Conservation (phyloP, 176 grass and related monocot genomes). For the Ensete ventricosum region DNA sequence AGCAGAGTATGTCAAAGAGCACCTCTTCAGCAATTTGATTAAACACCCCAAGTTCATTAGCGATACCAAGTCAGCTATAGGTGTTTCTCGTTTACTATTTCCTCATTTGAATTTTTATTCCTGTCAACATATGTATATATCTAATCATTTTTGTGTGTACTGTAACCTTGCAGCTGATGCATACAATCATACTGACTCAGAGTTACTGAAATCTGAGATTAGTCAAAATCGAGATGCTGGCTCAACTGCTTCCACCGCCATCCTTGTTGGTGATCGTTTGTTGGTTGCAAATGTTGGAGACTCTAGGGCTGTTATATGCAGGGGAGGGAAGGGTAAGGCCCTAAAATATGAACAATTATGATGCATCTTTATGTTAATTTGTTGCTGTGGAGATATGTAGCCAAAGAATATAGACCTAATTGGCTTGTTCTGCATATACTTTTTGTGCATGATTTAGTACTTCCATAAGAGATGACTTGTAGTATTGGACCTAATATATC, state of each 20-base stretch:
- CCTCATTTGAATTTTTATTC: not conserved
- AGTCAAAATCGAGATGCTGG: conserved; percentile 63
- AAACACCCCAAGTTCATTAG: conserved; percentile 72
- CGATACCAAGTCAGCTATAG: conserved; percentile 81
- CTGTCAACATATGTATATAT: not conserved
- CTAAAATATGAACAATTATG: not conserved
- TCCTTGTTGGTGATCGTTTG: conserved; percentile 70
- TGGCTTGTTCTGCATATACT: no score
- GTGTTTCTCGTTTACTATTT: conserved; percentile 15
- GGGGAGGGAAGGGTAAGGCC: conserved; percentile 60
- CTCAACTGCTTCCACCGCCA: conserved; percentile 76
- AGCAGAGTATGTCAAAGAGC: conserved; percentile 74
- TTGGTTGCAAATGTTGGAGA: conserved; percentile 80
- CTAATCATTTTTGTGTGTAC: not conserved
- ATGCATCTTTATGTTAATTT: not conserved
- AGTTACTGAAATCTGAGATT: conserved; percentile 65
- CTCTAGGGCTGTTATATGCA: conserved; percentile 83
- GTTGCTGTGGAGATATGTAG: not conserved
- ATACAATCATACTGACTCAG: conserved; percentile 73
- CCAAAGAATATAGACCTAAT: not conserved
- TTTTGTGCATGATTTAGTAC: no score
- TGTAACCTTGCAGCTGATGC: conserved; percentile 51
- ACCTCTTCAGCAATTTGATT: conserved; percentile 81
- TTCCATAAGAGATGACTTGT: no score
- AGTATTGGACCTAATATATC: no score